Conservation (phyloP, 192 early-diverging fungal species). For the Piromyces finnis region DNA sequence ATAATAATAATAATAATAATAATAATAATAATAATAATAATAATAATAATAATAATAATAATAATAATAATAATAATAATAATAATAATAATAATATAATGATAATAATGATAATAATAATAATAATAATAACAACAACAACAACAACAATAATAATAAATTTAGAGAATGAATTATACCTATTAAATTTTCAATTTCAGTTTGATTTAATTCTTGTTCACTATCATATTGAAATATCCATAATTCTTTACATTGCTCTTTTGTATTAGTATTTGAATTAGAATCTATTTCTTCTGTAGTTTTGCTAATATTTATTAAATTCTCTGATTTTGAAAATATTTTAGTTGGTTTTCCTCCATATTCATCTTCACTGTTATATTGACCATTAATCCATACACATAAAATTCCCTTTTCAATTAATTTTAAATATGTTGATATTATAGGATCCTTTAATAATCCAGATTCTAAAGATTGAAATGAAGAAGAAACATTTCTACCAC, state of each 20-base stretch:
- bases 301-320: neutral
- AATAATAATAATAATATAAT: too few relatives aligned
- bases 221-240: neutral
- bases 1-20: too few relatives aligned
- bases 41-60: too few relatives aligned
- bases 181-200: neutral
- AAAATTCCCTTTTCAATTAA: neutral
- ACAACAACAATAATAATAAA: too few relatives aligned
- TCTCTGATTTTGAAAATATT: neutral
- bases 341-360: neutral
- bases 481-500: neutral
- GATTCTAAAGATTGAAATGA: neutral
- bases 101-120: too few relatives aligned
- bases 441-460: neutral
- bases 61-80: too few relatives aligned
- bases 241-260: neutral
- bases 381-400: neutral
- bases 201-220: neutral
- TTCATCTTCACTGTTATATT: neutral
- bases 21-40: too few relatives aligned
- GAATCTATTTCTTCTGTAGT: neutral
- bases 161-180: too few relatives aligned
- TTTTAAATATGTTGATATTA: neutral
- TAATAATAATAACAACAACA: too few relatives aligned
- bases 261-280: neutral